Conservation (phyloP, 257 asterid genomes). For the Linaria vulgaris region DNA sequence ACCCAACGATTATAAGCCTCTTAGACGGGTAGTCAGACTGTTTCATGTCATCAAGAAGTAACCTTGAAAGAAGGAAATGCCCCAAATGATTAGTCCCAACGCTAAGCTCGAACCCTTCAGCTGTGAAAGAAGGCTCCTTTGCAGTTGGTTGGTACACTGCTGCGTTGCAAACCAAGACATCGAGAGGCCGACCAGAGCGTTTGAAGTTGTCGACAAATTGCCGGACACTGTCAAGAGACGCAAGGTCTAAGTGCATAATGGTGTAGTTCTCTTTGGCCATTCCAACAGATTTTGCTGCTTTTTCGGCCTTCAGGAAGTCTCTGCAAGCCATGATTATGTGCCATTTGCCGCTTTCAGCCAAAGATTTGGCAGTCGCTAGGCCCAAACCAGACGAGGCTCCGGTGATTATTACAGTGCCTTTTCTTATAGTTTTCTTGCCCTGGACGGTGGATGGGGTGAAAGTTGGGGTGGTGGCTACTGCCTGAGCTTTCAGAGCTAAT, state of each 20-base stretch:
- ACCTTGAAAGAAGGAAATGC: constrained; percentile 78
- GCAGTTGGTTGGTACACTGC: constrained; percentile 89
- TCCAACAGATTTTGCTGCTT: constrained; percentile 75
- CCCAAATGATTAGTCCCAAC: constrained; percentile 91
- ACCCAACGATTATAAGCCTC: constrained; percentile 90
- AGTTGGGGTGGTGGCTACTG: constrained; percentile 57
- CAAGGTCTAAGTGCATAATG: constrained; percentile 80
- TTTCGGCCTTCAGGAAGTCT: constrained; percentile 79
- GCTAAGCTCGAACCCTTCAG: constrained; percentile 88
- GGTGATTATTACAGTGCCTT: constrained; percentile 67
- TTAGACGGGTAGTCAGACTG: constrained; percentile 77
- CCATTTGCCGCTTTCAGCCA: constrained; percentile 87
- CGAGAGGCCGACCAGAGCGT: constrained; percentile 60
- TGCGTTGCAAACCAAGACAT: constrained; percentile 86
- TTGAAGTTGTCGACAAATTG: constrained; percentile 74
- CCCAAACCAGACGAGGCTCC: constrained; percentile 94
- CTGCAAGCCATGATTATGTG: constrained; percentile 91
- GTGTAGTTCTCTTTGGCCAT: constrained; percentile 73
- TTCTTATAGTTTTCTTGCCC: constrained; percentile 67
- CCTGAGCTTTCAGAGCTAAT: constrained; percentile 44
- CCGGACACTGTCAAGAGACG: constrained; percentile 83
- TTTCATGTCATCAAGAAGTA: constrained; percentile 79
- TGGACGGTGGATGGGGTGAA: constrained; percentile 43
- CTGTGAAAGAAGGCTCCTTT: constrained; percentile 71
- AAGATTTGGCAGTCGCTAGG: constrained; percentile 79